These are phyloP conservation scores for Rhododendron kiyosumense DNA, from an alignment of 148 eudicot genomes.

Conservation along the genomic window DNA sequence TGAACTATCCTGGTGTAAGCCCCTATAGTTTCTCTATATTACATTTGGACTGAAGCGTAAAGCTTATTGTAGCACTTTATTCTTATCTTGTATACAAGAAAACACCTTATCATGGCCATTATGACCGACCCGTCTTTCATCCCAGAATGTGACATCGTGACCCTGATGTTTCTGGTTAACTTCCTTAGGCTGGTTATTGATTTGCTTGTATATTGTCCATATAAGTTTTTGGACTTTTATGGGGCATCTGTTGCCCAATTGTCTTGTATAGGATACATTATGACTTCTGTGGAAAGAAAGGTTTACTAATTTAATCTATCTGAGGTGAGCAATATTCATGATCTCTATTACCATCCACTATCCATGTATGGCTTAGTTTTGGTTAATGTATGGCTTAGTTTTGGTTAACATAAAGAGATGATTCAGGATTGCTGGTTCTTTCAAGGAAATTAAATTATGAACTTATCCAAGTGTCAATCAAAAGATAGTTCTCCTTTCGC, in stretches of 20 bases:
- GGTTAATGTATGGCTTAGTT: not conserved
- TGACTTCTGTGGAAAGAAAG: not conserved
- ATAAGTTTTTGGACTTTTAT: not conserved
- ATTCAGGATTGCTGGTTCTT: slow-evolving; percentile 4
- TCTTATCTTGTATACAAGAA: not conserved
- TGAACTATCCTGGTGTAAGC: slow-evolving; percentile 52
- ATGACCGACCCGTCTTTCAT: not conserved
- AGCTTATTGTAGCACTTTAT: slow-evolving; percentile 3
- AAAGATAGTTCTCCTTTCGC: not conserved
- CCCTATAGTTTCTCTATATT: not conserved
- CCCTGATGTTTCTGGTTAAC: not conserved
- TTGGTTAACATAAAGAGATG: not conserved
- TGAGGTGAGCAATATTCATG: not conserved
- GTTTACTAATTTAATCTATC: not conserved
- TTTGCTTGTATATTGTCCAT: not conserved
- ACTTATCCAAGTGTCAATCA: not conserved
- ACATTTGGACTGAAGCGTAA: not conserved
- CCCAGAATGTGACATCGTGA: not conserved
- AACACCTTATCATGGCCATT: not conserved
- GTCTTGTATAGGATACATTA: not conserved
- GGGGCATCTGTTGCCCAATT: not conserved
- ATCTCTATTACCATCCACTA: not conserved
- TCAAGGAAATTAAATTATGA: not conserved
- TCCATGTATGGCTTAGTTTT: not conserved
- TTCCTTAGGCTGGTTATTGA: not conserved